Evolutionary conservation across 305 asterid genomes (phyloP).

Genomic region (Solanum hybrid): DNA sequence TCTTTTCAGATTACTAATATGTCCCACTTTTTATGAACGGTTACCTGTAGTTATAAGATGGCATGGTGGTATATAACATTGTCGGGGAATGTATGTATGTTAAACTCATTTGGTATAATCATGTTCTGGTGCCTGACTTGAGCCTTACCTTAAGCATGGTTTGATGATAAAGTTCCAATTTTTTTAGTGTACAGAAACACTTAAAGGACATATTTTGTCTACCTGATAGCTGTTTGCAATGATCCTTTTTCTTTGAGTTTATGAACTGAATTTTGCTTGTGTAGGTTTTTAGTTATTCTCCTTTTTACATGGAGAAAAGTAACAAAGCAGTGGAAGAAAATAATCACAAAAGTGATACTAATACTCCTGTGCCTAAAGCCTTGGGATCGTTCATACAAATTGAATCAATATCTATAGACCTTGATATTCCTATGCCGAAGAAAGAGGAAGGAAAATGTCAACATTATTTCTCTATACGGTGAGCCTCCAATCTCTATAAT

Average conservation of each 20-base stretch:
- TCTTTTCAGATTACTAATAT: neutral
- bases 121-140: neutral
- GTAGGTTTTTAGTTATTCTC: constrained; percentile 7
- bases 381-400: constrained; percentile 41
- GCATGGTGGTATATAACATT: neutral
- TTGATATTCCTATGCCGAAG: constrained; percentile 26
- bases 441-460: constrained; percentile 26
- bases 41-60: neutral
- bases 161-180: neutral
- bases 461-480: constrained; percentile 77
- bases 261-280: neutral
- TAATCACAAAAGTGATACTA: constrained; percentile 11
- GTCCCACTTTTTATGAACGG: neutral
- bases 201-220: neutral
- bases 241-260: neutral
- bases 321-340: constrained; percentile 23
- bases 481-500: constrained; percentile 2
- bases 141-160: neutral
- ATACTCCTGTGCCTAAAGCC: constrained; percentile 25
- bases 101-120: neutral
- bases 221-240: neutral
- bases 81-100: neutral
- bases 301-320: constrained; percentile 35
- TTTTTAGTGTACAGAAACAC: neutral
- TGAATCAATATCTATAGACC: constrained; percentile 43